A percentile compares a stretch with the other conserved stretches of the same genome.
These are phyloP conservation scores for sweet orange (Citrus sinensis) DNA, from an alignment of 345 rosid species.

Conservation along the genomic window DVS_A1.0 CM039162.1:987501-988000, in stretches of 20 bases:
- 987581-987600: constrained; percentile 38
- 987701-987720: constrained; percentile 23
- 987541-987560: no score
- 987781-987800: not conserved
- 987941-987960: not conserved
- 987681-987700: constrained; percentile 22
- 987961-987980: not conserved
- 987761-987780: constrained; percentile 6
- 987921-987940: no score
- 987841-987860: not conserved
- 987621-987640: constrained; percentile 9
- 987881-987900: not conserved
- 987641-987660: constrained; percentile 13
- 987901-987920: no score
- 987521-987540: no score
- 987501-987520: no score
- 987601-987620: constrained; percentile 22
- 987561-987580: constrained; percentile 36
- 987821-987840: not conserved
- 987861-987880: constrained; percentile 1
- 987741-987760: not conserved
- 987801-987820: not conserved
- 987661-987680: constrained; percentile 22
- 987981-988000: not conserved
- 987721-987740: constrained; percentile 9